A percentile compares a stretch with the other conserved stretches of the same genome.
These are phyloP conservation scores for Chamaenerion angustifolium DNA, from an alignment of 345 rosid species.

Conservation along the genomic window DNA sequence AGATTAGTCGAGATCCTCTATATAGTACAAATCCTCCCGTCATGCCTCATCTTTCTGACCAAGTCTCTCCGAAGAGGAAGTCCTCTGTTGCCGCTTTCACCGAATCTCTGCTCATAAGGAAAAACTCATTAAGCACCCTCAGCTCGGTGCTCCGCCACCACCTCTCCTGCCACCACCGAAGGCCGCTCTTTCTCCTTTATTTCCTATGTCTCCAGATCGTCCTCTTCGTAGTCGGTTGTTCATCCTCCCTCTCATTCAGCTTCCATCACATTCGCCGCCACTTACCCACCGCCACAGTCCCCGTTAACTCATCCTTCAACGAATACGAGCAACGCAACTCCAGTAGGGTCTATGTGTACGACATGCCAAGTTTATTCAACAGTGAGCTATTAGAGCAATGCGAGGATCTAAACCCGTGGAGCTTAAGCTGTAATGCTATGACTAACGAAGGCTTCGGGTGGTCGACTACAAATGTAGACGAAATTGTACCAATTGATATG, in stretches of 20 bases:
- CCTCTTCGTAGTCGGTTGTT: constrained; percentile 41
- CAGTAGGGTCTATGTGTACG: constrained; percentile 64
- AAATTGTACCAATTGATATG: constrained; percentile 40
- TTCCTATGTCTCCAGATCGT: constrained; percentile 49
- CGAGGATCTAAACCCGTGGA: constrained; percentile 73
- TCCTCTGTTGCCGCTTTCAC: constrained; percentile 17
- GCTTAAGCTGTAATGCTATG: constrained; percentile 68
- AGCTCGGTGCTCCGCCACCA: constrained; percentile 19
- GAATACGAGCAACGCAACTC: constrained; percentile 26
- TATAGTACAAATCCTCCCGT: not conserved
- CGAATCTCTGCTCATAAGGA: constrained; percentile 18
- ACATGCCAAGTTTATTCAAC: constrained; percentile 59
- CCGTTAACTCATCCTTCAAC: constrained; percentile 2
- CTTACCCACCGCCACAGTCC: constrained; percentile 13
- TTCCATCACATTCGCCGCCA: constrained; percentile 10
- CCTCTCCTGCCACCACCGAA: constrained; percentile 25
- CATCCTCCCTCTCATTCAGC: constrained; percentile 27
- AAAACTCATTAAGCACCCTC: constrained; percentile 30
- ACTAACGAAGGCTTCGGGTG: constrained; percentile 63
- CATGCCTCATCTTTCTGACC: constrained; percentile 18
- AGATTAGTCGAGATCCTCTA: not conserved
- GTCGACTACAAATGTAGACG: constrained; percentile 32
- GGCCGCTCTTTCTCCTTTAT: constrained; percentile 46
- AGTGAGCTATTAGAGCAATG: constrained; percentile 46
- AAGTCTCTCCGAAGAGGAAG: constrained; percentile 15